These are phyloP conservation scores for Cichorium intybus DNA, from an alignment of 140 eudicot species.

Conservation along the genomic window DNA sequence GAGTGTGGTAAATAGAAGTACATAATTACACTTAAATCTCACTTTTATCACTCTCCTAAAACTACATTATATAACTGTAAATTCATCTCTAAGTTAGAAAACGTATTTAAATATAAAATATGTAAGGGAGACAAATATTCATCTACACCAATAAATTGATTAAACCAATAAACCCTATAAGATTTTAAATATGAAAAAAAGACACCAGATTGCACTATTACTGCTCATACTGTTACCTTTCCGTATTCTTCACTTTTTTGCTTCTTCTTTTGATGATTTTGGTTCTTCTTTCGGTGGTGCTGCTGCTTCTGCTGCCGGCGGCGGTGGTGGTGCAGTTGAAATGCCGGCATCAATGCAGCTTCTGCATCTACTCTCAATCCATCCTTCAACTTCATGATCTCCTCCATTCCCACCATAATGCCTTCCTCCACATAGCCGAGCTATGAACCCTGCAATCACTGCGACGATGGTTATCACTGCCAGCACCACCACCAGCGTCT, in stretches of 20 bases:
- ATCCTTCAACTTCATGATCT: conserved; percentile 61
- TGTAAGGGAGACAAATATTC: background rate
- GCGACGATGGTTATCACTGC: conserved; percentile 62
- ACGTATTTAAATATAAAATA: background rate
- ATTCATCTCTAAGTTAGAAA: background rate
- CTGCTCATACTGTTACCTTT: conserved; percentile 9
- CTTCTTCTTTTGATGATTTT: conserved; percentile 31
- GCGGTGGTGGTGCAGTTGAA: conserved; percentile 38
- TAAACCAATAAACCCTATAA: conserved; percentile 17
- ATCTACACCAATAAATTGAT: conserved; percentile 1
- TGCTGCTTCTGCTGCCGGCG: conserved; percentile 30
- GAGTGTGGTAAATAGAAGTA: background rate
- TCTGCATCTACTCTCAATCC: conserved; percentile 65
- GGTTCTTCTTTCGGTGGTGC: conserved; percentile 41
- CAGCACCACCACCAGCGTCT: conserved; percentile 74
- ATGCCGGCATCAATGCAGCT: conserved; percentile 69
- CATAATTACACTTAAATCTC: too few relatives aligned
- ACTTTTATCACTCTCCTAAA: too few relatives aligned
- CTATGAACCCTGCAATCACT: conserved; percentile 68
- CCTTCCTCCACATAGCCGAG: conserved; percentile 69
- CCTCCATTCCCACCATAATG: conserved; percentile 53
- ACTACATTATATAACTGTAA: background rate
- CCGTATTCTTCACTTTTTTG: conserved; percentile 26
- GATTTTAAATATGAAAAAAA: background rate
- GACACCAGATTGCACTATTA: background rate